Base-by-base conservation (phyloP, 352 stramenopile genomes). In the Phytopythium vexans region DNA sequence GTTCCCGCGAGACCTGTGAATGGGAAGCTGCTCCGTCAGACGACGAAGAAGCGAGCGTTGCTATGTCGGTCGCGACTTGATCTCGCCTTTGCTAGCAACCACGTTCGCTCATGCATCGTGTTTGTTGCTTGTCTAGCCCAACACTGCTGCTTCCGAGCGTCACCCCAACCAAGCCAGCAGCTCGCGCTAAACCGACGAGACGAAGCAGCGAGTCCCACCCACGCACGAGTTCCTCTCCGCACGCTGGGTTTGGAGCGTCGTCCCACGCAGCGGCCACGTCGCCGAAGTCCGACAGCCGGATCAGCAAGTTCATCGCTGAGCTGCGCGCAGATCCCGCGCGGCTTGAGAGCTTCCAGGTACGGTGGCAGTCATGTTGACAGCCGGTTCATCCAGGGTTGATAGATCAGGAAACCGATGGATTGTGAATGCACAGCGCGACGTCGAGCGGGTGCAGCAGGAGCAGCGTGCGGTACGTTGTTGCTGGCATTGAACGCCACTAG, bases 281-380 rank as follows among this genome's bases (percentile, higher is more conserved):
- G 10, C 47, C 54, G 14, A 56, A 42, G 36, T 56, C 52, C 36
- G 63, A 75, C 37, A 58, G 70, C 4, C 69, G 79, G 36, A 83
- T 93, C 48, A 54, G 72, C 8, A 46, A 54, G 8, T 63, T 91
- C 11, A 58, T 93, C 27, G 63, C 65, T 33, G 74, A 90, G 5
- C 48, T 93, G 34, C 78, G 76, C 4, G 43, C 77, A 6, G 78
- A 93, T 56, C 70, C 80, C 15, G 58, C 52, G 1, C 54, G 74
- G 12, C 89, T 77, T 72, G 68, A 64, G 27, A 58, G 61, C 6
- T 94, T 94, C 41, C 63, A 77, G 54, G 74, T 83, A 49, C 8
- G 39, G 43, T 15, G 10, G 15, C 15, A 15, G 8, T 15, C 8
- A 34, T 21, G 6, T 35, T 32, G 21, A 27, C 21, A 27, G 21